Base-by-base conservation (phyloP, 768 basidiomycete species). In the Agaricus blazei region DNA sequence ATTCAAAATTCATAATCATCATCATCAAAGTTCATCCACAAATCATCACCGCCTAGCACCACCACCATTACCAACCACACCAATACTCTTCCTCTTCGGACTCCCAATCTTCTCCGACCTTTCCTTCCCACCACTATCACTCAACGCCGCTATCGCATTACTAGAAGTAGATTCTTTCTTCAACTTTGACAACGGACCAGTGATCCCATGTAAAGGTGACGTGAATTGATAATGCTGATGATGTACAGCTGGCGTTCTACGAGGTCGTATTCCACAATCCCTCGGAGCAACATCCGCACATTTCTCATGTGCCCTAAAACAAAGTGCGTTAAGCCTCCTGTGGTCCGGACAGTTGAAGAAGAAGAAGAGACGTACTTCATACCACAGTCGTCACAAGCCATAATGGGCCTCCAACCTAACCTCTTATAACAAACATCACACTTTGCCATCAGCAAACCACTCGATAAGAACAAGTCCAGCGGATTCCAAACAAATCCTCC, bases 341-440 rank as follows among this genome's bases (percentile, higher is more conserved):
- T 23, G 15, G 57, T 28, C 43, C 61, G 14, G 31, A 29, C 57
- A 47, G 44, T 43, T 31, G 37, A 43, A 48, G 27, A n/a, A 41
- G 49, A 43, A 50, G 50, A 52, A 34, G n/a, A 8, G 47, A 67
- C 79, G 52, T 54, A 87, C 83, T 84, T 79, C 62, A 90, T 69
- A 27, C 87, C 85, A 69, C 93, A 95, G 69, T 95, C 93, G 67
- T 95, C 93, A 65, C 93, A 96, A 63, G 89, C 84, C 19, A 95
- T 71, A 31, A 88, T 80, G 23, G 91, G 84, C 67, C 92, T 94
- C 85, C 88, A 87, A 11, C 92, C 92, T 38, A 96, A 74, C 46
- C 90, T 74, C 75, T 93, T 94, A 42, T 67, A 64, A 63, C 93
- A 96, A 15, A 93, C 70, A 68, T 90, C 90, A 62, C 93, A 96